Percentiles rank a stretch among this genome's conserved stretches.
Evolutionary conservation across 495 filamentous ascomycete genomes (phyloP).

Genomic region (Penicillium egyptiacum): DNA sequence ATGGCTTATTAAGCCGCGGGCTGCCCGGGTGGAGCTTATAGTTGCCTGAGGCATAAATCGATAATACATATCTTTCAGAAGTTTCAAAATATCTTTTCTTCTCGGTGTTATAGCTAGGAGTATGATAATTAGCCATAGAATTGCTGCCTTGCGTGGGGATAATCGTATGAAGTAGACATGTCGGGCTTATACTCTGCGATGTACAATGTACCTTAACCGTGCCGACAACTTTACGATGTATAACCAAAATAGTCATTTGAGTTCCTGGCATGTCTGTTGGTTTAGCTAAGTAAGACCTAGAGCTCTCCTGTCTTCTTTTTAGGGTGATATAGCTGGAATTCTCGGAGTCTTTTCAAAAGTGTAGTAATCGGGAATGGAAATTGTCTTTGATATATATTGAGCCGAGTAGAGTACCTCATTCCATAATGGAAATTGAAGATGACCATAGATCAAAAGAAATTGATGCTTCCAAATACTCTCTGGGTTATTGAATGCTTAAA

Average conservation of each 20-base stretch:
- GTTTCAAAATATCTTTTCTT: neutral
- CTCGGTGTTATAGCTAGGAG: neutral
- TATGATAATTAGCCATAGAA: neutral
- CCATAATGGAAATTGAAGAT: neutral
- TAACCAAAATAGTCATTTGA: neutral
- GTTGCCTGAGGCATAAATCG: slow-evolving; percentile 22
- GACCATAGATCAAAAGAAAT: neutral
- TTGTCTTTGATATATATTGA: neutral
- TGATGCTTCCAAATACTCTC: neutral
- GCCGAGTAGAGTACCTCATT: neutral
- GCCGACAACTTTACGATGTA: neutral
- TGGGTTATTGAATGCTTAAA: neutral
- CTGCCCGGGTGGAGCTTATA: slow-evolving; percentile 1
- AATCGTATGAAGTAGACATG: neutral
- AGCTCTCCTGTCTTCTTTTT: neutral
- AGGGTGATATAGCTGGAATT: neutral
- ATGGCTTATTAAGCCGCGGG: slow-evolving; percentile 28
- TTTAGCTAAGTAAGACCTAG: neutral
- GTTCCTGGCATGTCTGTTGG: neutral
- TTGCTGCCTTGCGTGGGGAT: neutral
- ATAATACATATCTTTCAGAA: too few relatives aligned
- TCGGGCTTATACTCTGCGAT: neutral
- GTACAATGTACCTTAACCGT: neutral
- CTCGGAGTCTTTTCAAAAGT: neutral
- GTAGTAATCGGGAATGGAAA: too few relatives aligned